Percentiles rank a stretch among this genome's conserved stretches.
Evolutionary conservation across 306 rosid species (phyloP).

Genomic region (Cicer pinnatifidum): DNA sequence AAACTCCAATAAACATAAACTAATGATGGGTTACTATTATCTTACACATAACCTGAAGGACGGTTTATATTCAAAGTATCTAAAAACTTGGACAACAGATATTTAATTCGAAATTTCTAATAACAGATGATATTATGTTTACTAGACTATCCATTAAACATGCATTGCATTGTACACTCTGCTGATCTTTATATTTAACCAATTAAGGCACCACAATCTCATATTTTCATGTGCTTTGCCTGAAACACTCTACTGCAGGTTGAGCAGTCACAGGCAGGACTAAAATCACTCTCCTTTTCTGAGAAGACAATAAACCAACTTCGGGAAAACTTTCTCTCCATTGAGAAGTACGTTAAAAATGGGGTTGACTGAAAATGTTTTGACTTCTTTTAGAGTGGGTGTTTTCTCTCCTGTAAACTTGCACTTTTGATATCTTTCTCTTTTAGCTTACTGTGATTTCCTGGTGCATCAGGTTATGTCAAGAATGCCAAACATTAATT

Average conservation of each 20-base stretch:
- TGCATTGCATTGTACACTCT: slow-evolving; percentile 26
- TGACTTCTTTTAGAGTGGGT: slow-evolving; percentile 32
- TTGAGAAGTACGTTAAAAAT: slow-evolving; percentile 77
- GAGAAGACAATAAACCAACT: slow-evolving; percentile 71
- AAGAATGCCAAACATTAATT: slow-evolving; percentile 90
- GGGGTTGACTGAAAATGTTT: slow-evolving; percentile 38
- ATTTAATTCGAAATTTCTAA: slow-evolving; percentile 24
- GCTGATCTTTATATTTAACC: slow-evolving; percentile 38
- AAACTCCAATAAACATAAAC: slow-evolving; percentile 24
- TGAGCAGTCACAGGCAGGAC: slow-evolving; percentile 85
- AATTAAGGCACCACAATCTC: slow-evolving; percentile 32
- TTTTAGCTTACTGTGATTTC: slow-evolving; percentile 47
- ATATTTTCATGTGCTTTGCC: slow-evolving; percentile 40
- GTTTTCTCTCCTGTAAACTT: slow-evolving; percentile 33
- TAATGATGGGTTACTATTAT: not conserved
- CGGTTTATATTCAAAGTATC: slow-evolving; percentile 33
- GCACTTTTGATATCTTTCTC: slow-evolving; percentile 24
- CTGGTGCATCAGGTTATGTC: slow-evolving; percentile 72
- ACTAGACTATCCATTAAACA: slow-evolving; percentile 15
- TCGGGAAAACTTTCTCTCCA: slow-evolving; percentile 85
- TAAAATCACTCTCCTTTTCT: slow-evolving; percentile 79
- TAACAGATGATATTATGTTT: slow-evolving; percentile 19
- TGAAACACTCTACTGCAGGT: slow-evolving; percentile 64
- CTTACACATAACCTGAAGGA: slow-evolving; percentile 15
- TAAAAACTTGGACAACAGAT: slow-evolving; percentile 2